Evolutionary conservation across 2,329 filamentous ascomycete species (phyloP), one percentile per base, ranked within the genome.

Genomic region (Colletotrichum sp.): DNA sequence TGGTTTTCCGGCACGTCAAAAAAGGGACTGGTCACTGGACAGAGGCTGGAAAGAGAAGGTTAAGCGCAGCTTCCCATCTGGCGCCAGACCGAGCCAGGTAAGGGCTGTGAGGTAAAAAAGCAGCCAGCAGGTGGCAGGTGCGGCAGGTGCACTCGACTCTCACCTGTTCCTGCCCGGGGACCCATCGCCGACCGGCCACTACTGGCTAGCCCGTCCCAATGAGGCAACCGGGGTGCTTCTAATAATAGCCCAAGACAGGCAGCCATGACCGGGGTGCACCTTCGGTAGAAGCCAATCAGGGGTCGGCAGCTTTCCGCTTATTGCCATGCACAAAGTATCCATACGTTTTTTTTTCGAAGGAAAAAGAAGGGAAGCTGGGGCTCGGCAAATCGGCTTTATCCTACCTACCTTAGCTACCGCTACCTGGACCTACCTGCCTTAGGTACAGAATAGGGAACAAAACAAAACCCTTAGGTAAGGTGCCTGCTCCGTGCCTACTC

Each of bases 331-430:
- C n/a, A 52, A 21, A 21, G 43, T 52, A 52, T 71, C n/a, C 56
- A 28, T 65, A 21, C 12, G 26, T 28, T 12, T 59, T 61, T 61
- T 26, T 30, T 62, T 75, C 69, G 18, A 73, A 69, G 43, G 30
- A 62, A 56, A 59, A 52, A 59, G 58, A 72, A 72, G 71, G 62
- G 7, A 59, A 26, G 30, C 56, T 61, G 13, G 48, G 18, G n/a
- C 61, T 75, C 73, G 73, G 69, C 63, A 75, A 75, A 63, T 75
- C 63, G 73, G 69, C 73, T 75, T 24, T 26, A 26, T 38, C n/a
- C 43, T 52, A 48, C 18, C 16, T 48, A 52, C 43, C 43, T 52
- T 52, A 52, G 43, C 43, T 21, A 52, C 43, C 43, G n/a, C n/a
- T 52, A 52, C 43, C 34, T 36, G 13, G 34, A 36, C 34, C 43